Conservation (phyloP, 1,139 yeast genomes). For the Kodamaea sp. region DNA sequence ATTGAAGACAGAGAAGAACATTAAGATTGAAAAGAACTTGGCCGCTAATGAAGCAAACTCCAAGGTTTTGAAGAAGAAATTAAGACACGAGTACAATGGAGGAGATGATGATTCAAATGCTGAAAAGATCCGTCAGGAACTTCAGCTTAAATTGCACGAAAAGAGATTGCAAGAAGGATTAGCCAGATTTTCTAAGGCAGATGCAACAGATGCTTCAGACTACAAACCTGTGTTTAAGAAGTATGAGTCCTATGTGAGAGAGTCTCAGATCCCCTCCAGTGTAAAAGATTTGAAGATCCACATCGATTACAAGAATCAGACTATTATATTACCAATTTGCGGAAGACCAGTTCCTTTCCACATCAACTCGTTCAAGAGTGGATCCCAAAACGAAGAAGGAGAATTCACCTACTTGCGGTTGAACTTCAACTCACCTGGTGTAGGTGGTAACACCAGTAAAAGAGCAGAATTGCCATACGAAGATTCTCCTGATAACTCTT, state of each 20-base stretch:
- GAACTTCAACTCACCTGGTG: conserved; percentile 93
- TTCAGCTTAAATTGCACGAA: conserved; percentile 80
- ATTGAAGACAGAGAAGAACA: conserved; percentile 35
- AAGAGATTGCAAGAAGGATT: conserved; percentile 85
- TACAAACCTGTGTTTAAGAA: conserved; percentile 79
- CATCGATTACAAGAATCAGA: conserved; percentile 85
- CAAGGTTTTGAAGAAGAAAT: conserved; percentile 73
- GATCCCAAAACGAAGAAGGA: conserved; percentile 95
- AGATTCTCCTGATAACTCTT: conserved; percentile 81
- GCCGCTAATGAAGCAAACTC: conserved; percentile 42
- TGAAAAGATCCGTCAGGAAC: conserved; percentile 79
- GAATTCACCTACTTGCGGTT: conserved; percentile 88
- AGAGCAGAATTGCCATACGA: conserved; percentile 87
- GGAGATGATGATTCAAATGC: conserved; percentile 69
- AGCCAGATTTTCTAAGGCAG: conserved; percentile 73
- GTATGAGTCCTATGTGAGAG: conserved; percentile 92
- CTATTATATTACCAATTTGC: conserved; percentile 85
- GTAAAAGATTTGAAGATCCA: conserved; percentile 85
- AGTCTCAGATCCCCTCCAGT: conserved; percentile 81
- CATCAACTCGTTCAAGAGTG: conserved; percentile 89
- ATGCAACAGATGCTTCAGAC: conserved; percentile 66
- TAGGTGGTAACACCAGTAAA: conserved; percentile 68
- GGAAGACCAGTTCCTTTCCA: conserved; percentile 99
- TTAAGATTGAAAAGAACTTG: conserved; percentile 33
- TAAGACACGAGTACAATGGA: conserved; percentile 72